These are phyloP conservation scores for Funneliformis caledonium DNA, from an alignment of 371 early-diverging fungal genomes.

Conservation along the genomic window DNA sequence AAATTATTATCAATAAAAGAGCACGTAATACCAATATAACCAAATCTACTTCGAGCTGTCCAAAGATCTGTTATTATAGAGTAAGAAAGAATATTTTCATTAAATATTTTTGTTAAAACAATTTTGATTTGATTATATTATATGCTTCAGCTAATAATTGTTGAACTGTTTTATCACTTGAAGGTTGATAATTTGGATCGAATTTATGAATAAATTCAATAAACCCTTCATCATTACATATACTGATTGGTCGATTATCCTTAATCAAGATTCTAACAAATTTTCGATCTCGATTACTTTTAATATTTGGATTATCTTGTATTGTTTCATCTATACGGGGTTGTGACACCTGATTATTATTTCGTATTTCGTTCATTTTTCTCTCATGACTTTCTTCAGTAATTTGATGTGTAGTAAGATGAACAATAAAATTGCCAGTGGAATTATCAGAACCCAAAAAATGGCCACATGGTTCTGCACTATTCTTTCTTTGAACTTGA, in stretches of 20 bases:
- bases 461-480: not conserved
- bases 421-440: not conserved
- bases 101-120: not conserved
- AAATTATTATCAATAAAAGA: not conserved
- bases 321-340: too few species aligned
- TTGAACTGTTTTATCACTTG: conserved; percentile 1
- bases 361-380: too few species aligned
- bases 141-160: not conserved
- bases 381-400: not conserved
- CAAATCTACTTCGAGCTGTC: not conserved
- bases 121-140: not conserved
- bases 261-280: not conserved
- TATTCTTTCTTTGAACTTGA: not conserved
- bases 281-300: not conserved
- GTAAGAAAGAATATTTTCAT: not conserved
- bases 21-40: conserved; percentile 1
- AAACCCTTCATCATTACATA: not conserved
- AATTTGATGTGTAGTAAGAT: not conserved
- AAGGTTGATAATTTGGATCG: not conserved
- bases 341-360: too few species aligned
- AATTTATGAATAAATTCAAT: not conserved
- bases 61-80: conserved; percentile 4
- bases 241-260: conserved; percentile 5
- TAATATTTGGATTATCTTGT: too few species aligned
- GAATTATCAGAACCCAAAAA: not conserved